Evolutionary conservation across 1,284 basidiomycete genomes (phyloP), one percentile per base, ranked within the genome.

Genomic region (Testicularia cyperi): DNA sequence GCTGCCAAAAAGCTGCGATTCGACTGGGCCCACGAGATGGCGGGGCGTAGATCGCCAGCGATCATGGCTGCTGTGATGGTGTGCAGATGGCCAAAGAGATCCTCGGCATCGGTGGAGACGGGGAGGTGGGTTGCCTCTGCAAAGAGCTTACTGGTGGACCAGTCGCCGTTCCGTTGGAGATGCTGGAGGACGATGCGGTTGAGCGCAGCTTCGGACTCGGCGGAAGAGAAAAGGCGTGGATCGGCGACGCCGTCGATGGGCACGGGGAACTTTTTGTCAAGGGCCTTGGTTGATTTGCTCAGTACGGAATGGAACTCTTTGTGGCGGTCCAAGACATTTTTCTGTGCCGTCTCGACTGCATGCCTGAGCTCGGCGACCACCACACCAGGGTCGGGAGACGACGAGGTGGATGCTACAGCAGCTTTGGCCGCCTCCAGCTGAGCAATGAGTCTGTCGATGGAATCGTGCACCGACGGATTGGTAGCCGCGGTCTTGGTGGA

Each of bases 251-350:
- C 54, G 9, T 69, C 67, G 35, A 67, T 44, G 9, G 63, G 36
- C 9, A 47, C 56, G n/a, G 70, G 52, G 24, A 74, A 72, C 39
- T 63, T 68, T 10, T 58, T 58, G 19, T 75, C 71, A 25, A 74
- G 53, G 12, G 67, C 57, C 31, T 70, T 68, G 15, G 58, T 53
- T 2, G 71, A 39, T 26, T 70, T 71, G 32, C 46, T 44, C 2
- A 75, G 51, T 2, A 64, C 65, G 1, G 46, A 53, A 34, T 75
- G 64, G 29, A 62, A 63, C 36, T 72, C 67, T 27, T 64, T 62
- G 16, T 74, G 68, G 13, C 61, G 48, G 5, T 68, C 69, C 12
- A 56, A 48, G 31, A 74, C 49, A n/a, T 37, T 44, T 22, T 62
- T 60, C 18, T 64, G 58, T 9, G 62, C 38, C 6, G 34, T n/a